phyloP scores from a whole-genome alignment of 305 asterid genomes.

The Fraxinus sp. region DNA sequence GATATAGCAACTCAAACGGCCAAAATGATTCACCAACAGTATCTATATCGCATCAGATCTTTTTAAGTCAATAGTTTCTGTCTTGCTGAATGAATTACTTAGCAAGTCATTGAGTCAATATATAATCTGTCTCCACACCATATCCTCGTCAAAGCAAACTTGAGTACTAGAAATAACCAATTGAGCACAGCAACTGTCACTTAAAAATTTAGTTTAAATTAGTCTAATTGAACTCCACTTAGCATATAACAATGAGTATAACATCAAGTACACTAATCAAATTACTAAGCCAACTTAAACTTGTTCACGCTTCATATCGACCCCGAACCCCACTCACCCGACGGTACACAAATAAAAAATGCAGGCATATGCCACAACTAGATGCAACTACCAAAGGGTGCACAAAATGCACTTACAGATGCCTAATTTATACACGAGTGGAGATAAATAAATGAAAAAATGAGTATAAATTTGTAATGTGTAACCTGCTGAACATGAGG shows the following conservation, averaged over 20 bases:
- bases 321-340: neutral
- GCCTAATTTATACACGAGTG: neutral
- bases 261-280: neutral
- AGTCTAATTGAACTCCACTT: neutral
- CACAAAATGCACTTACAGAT: neutral
- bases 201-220: neutral
- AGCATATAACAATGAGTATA: neutral
- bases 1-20: neutral
- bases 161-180: neutral
- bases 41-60: neutral
- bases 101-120: neutral
- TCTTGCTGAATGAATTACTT: neutral
- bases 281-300: neutral
- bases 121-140: neutral
- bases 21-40: neutral
- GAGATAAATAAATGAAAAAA: neutral
- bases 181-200: neutral
- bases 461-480: neutral
- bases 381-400: neutral
- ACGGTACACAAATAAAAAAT: neutral
- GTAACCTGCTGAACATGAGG: conserved; percentile 62
- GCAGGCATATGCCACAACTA: neutral
- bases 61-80: neutral
- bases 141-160: neutral
- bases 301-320: neutral